Evolutionary conservation across 2,329 filamentous ascomycete species (phyloP).

Genomic region (Dactylellina sp.): DNA sequence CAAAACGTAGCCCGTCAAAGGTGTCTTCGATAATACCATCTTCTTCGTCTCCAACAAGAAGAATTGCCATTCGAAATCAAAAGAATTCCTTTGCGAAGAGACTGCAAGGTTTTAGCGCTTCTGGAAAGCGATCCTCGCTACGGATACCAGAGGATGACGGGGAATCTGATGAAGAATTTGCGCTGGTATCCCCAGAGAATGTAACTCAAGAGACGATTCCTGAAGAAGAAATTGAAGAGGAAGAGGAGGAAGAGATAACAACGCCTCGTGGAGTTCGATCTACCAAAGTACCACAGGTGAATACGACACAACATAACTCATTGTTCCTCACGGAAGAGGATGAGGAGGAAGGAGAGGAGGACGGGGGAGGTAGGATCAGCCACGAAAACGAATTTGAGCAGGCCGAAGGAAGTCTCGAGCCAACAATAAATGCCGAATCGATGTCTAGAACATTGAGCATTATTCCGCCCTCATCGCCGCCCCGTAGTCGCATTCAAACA

Average conservation of each 20-base stretch:
- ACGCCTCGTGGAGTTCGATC: slow-evolving; percentile 32
- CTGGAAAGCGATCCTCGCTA: slow-evolving; percentile 65
- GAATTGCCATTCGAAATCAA: slow-evolving; percentile 65
- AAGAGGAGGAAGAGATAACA: slow-evolving; percentile 59
- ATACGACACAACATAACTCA: slow-evolving; percentile 3
- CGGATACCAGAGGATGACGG: slow-evolving; percentile 58
- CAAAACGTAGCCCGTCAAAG: slow-evolving; percentile 54
- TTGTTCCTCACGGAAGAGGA: slow-evolving; percentile 59
- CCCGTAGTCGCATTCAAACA: slow-evolving; percentile 9
- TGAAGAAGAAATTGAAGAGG: slow-evolving; percentile 59
- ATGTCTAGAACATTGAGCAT: slow-evolving; percentile 1
- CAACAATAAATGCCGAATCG: slow-evolving; percentile 59
- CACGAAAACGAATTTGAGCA: slow-evolving; percentile 66
- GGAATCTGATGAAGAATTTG: slow-evolving; percentile 62
- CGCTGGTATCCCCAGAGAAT: slow-evolving; percentile 61
- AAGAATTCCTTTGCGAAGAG: slow-evolving; percentile 55
- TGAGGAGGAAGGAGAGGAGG: slow-evolving; percentile 45
- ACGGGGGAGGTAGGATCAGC: not conserved
- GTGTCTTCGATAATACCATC: slow-evolving; percentile 27
- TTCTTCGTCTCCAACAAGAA: slow-evolving; percentile 66
- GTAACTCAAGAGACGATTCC: slow-evolving; percentile 6
- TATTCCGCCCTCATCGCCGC: slow-evolving; percentile 35
- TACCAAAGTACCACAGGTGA: slow-evolving; percentile 33
- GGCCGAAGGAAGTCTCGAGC: slow-evolving; percentile 64
- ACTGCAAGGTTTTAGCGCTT: slow-evolving; percentile 69